Evolutionary conservation across 2,329 filamentous ascomycete species (phyloP).

Genomic region (Fusarium buharicum): DNA sequence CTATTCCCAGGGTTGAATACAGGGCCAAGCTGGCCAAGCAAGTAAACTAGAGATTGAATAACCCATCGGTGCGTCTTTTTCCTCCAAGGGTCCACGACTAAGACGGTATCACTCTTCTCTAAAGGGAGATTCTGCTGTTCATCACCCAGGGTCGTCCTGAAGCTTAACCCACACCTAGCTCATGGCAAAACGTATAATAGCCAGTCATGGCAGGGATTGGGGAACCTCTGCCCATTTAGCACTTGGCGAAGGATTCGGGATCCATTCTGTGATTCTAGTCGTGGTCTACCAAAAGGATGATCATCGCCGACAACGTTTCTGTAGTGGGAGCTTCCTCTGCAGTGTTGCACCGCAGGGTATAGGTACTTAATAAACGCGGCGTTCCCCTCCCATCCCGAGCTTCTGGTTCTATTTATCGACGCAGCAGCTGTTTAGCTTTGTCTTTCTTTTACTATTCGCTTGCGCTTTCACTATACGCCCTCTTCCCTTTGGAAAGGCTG

Average conservation of each 20-base stretch:
- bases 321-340: slow-evolving; percentile 7
- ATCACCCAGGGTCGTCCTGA: slow-evolving; percentile 5
- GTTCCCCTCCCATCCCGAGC: background rate
- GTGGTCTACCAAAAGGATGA: slow-evolving; percentile 7
- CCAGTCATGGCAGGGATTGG: slow-evolving; percentile 9
- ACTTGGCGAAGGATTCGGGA: slow-evolving; percentile 1
- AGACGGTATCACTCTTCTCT: background rate
- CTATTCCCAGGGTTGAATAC: slow-evolving; percentile 6
- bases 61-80: slow-evolving; percentile 18
- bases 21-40: background rate
- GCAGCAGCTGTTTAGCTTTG: slow-evolving; percentile 1
- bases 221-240: background rate
- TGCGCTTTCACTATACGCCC: background rate
- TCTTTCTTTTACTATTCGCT: background rate
- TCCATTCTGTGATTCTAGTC: slow-evolving; percentile 12
- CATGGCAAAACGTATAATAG: slow-evolving; percentile 1
- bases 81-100: background rate
- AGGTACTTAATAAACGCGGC: slow-evolving; percentile 22
- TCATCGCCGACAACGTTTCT: slow-evolving; percentile 15
- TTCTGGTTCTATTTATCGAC: background rate
- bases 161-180: slow-evolving; percentile 5
- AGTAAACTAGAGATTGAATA: slow-evolving; percentile 1
- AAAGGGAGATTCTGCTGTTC: background rate
- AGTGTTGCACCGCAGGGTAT: slow-evolving; percentile 7
- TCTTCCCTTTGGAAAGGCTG: background rate